phyloP scores from a whole-genome alignment of 345 rosid genomes.

The Trapa incisa region DNA sequence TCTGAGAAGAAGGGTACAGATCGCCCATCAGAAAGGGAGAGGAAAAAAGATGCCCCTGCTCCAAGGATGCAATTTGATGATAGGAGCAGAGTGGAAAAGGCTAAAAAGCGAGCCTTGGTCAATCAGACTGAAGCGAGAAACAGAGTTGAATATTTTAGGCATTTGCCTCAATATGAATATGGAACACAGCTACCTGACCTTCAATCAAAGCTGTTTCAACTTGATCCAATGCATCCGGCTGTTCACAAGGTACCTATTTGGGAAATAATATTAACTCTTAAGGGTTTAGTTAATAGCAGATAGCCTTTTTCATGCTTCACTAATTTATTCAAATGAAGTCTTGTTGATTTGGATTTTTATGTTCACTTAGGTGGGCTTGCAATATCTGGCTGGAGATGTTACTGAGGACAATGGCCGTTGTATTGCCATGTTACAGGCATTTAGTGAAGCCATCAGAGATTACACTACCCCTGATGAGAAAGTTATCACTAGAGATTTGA shows the following conservation, averaged over 20 bases:
- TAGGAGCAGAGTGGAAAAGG: slow-evolving; percentile 76
- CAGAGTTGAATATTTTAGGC: slow-evolving; percentile 88
- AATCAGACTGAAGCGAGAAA: slow-evolving; percentile 80
- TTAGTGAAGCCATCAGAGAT: slow-evolving; percentile 66
- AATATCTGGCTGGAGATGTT: slow-evolving; percentile 68
- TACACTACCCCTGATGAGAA: slow-evolving; percentile 74
- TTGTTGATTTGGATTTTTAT: not conserved
- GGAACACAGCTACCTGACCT: slow-evolving; percentile 87
- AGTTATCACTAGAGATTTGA: slow-evolving; percentile 67
- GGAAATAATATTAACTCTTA: not conserved
- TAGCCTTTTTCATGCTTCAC: not conserved
- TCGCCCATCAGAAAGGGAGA: slow-evolving; percentile 55
- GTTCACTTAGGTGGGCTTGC: slow-evolving; percentile 66
- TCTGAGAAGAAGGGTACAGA: slow-evolving; percentile 70
- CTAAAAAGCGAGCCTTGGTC: slow-evolving; percentile 77
- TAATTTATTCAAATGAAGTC: not conserved
- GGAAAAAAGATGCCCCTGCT: slow-evolving; percentile 89
- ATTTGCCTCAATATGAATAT: slow-evolving; percentile 93
- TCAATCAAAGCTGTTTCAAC: slow-evolving; percentile 61
- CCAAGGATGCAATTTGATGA: slow-evolving; percentile 97
- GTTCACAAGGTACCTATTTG: slow-evolving; percentile 55
- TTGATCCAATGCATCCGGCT: slow-evolving; percentile 87
- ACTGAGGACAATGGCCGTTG: slow-evolving; percentile 90
- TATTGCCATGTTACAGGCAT: slow-evolving; percentile 90
- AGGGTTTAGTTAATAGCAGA: not conserved